Base-by-base conservation (phyloP, 75 land plant genomes). In the Adiantum capillusveneris region DNA sequence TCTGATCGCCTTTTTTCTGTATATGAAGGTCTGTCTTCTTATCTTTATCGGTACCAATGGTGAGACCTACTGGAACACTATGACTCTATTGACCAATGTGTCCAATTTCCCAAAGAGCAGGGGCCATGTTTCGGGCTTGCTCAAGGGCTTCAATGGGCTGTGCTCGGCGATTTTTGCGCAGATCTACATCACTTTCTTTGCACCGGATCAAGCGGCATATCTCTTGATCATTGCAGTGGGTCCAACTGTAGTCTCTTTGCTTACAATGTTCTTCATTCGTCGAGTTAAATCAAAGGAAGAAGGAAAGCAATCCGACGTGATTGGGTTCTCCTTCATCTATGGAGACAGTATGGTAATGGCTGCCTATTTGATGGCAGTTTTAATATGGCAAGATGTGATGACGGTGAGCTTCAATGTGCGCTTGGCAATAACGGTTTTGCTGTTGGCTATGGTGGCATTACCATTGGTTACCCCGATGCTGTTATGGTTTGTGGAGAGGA, bases 41-140 rank as follows among this genome's bases (percentile, higher is more conserved):
- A 74, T 95, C 11, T 84, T 77, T 31, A 41, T 95, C 37, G 99
- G 92, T 30, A 90, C 91, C 17, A 90, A 95, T 64, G 88, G 92
- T 20, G 97, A 90, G 53, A 86, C 97, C 11, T 95, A 86, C 68
- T 90, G 90, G 80, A 95, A 95, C 64, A 90, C 99, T 14, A 86
- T 68, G 16, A 79, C 92, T 19, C 70, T 95, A 27, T 92, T 95
- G 53, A 84, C 92, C 0, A 79, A 88, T 50, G 99, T 90, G 51
- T 81, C 83, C 56, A 90, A 82, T 56, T 95, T 95, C 60, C 96
- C 99, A 1, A 84, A 78, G 44, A 79, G 75, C 67, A 57, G 97
- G 29, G 99, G 99, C 0, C 92, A 88, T 30, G 67, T 87, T 25
- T 97, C 90, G 48, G 97, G 99, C 21, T 86, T 95, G 42, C 72